phyloP scores from a whole-genome alignment of 73 alveolate genomes.

The Durusdinium trenchii region DNA sequence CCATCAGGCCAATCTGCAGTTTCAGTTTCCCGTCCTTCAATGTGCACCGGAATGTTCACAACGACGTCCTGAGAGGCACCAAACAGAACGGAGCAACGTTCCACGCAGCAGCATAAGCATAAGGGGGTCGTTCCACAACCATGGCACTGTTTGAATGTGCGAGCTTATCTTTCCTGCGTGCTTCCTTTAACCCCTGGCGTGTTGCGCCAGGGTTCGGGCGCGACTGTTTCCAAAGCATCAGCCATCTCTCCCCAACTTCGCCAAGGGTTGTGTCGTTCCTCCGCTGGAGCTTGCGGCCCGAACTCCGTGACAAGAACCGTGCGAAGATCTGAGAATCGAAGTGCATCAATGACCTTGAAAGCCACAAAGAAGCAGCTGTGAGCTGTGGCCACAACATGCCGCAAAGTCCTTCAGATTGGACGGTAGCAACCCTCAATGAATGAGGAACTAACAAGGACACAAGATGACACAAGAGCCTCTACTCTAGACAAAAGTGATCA shows the following conservation, averaged over 20 bases:
- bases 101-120: too few relatives aligned
- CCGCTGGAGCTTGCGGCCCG: conserved; percentile 35
- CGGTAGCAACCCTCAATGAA: too few relatives aligned
- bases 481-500: too few relatives aligned
- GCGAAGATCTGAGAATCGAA: conserved; percentile 37
- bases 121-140: background rate
- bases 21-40: conserved; percentile 60
- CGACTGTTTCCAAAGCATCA: conserved; percentile 10
- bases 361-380: too few relatives aligned
- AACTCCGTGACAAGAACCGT: conserved; percentile 63
- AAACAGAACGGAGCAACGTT: background rate
- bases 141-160: background rate
- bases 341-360: conserved; percentile 57
- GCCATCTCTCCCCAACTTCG: conserved; percentile 68
- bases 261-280: background rate
- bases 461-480: too few relatives aligned
- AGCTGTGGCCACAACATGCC: too few relatives aligned
- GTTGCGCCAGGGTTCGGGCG: conserved; percentile 17
- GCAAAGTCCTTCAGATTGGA: too few relatives aligned
- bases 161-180: too few relatives aligned
- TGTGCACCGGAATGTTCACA: conserved; percentile 32
- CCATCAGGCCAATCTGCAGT: too few relatives aligned
- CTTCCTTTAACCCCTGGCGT: too few relatives aligned
- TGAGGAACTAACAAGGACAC: too few relatives aligned
- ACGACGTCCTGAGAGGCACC: conserved; percentile 17